Percentiles rank a stretch among this genome's conserved stretches.
Conservation (phyloP, 2,329 filamentous ascomycete species). For the Neopestalotiopsis sp. region DNA sequence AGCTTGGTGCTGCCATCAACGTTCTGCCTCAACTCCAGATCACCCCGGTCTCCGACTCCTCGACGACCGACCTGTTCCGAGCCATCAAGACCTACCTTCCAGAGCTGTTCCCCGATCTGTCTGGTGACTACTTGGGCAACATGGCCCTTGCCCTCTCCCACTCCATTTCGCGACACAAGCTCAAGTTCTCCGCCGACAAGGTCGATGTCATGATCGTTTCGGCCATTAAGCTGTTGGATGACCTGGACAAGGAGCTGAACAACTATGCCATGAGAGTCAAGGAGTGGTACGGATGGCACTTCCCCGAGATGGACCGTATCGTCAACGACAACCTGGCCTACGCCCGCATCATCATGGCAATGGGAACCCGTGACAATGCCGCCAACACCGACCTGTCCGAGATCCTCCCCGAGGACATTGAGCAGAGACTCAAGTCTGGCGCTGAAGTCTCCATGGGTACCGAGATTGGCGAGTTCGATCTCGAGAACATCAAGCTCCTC, state of each 20-base stretch:
- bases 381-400: constrained; percentile 80
- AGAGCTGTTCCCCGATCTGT: constrained; percentile 87
- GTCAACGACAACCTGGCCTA: constrained; percentile 97
- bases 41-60: constrained; percentile 79
- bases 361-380: constrained; percentile 87
- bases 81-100: constrained; percentile 90
- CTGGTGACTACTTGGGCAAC: constrained; percentile 84
- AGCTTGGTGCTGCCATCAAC: constrained; percentile 89
- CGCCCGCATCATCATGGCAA: constrained; percentile 82
- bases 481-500: constrained; percentile 89
- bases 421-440: constrained; percentile 87
- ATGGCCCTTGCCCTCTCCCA: constrained; percentile 97
- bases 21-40: constrained; percentile 89
- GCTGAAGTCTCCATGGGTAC: constrained; percentile 99
- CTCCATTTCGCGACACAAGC: constrained; percentile 94
- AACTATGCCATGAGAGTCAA: constrained; percentile 99
- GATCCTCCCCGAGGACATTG: constrained; percentile 94
- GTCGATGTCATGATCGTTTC: constrained; percentile 99
- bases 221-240: constrained; percentile 90
- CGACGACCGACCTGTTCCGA: constrained; percentile 88
- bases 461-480: constrained; percentile 90
- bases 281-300: constrained; percentile 99
- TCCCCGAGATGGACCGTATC: constrained; percentile 96
- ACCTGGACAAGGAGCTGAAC: constrained; percentile 98
- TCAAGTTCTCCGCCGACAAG: constrained; percentile 98